Base-by-base conservation (phyloP, 768 basidiomycete species). In the Lactarius evosmus region DNA sequence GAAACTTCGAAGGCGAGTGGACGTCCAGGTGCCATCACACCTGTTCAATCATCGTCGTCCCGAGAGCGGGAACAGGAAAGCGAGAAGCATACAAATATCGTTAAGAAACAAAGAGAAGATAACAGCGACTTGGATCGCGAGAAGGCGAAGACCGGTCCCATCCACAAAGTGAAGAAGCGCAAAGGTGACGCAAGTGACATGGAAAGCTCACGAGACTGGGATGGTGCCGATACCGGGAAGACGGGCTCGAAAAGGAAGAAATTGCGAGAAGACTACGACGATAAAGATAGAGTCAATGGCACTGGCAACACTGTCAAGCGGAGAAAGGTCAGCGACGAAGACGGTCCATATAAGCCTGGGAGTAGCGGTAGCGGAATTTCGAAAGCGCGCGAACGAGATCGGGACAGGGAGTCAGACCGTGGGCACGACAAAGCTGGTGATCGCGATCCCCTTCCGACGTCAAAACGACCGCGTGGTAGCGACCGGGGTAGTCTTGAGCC, bases 391-490 rank as follows among this genome's bases (percentile, higher is more conserved):
- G 69, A 69, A 62, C 56, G 60, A 41, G 69, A 67, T 56, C 64
- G 63, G 49, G 69, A 52, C 52, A 62, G 30, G 66, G 63, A 61
- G n/a, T 40, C 34, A 52, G 58, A 57, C 59, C 50, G 69, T 11
- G 34, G 33, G 14, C 65, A 61, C 36, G 60, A 55, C 34, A 70
- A 70, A 33, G 32, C 61, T 16, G 17, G 52, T 29, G 50, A 62
- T 58, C 61, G 65, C 17, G 70, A 67, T 34, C 22, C 59, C 7
- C 36, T 54, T 9, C 56, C 70, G 36, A 46, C 69, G 4, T 65
- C 69, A 17, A 84, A 85, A 70, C 77, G 77, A 63, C 78, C 79
- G 53, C 83, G 75, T 70, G 74, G 75, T 29, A 81, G 80, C 22
- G 74, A 75, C 4, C 66, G 72, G 33, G 64, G 38, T 63, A 66